Evolutionary conservation across 768 basidiomycete species (phyloP).

Genomic region (Kwoniella newhampshirensis): DNA sequence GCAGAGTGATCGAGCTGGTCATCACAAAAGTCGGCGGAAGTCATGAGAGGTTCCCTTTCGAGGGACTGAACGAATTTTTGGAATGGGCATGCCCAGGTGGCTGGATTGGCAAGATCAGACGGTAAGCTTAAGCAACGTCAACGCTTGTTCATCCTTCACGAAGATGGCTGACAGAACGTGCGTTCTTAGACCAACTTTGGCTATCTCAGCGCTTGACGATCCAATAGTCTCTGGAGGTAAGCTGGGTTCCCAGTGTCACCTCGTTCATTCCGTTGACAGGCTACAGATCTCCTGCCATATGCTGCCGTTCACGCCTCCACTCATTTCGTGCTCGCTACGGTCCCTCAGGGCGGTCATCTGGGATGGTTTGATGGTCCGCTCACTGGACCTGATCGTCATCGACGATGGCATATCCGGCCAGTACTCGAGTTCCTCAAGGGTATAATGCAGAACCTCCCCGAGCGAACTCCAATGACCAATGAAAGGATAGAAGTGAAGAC

Average conservation of each 20-base stretch:
- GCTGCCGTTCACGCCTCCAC: conserved; percentile 16
- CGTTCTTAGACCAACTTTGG: conserved; percentile 20
- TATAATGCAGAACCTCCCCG: conserved; percentile 1
- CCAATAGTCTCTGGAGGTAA: conserved; percentile 28
- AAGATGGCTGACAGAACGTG: neutral
- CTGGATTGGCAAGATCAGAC: conserved; percentile 23
- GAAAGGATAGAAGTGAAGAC: neutral
- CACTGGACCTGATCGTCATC: conserved; percentile 21
- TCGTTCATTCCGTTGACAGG: neutral
- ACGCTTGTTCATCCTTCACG: neutral
- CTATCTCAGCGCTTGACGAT: conserved; percentile 29
- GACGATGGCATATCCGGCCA: conserved; percentile 32
- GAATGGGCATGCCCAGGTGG: conserved; percentile 31
- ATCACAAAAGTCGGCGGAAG: conserved; percentile 29
- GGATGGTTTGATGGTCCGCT: conserved; percentile 33
- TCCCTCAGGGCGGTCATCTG: conserved; percentile 27
- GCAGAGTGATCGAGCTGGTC: conserved; percentile 28
- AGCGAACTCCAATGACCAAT: neutral
- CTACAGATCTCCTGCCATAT: conserved; percentile 24
- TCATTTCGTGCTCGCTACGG: conserved; percentile 26
- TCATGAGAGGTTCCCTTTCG: conserved; percentile 25
- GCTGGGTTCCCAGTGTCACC: neutral
- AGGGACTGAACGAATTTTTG: conserved; percentile 22
- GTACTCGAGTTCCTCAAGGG: conserved; percentile 23
- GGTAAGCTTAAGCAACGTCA: conserved; percentile 9